Evolutionary conservation across 306 rosid species (phyloP).

Genomic region (Medicago ruthenica): DNA sequence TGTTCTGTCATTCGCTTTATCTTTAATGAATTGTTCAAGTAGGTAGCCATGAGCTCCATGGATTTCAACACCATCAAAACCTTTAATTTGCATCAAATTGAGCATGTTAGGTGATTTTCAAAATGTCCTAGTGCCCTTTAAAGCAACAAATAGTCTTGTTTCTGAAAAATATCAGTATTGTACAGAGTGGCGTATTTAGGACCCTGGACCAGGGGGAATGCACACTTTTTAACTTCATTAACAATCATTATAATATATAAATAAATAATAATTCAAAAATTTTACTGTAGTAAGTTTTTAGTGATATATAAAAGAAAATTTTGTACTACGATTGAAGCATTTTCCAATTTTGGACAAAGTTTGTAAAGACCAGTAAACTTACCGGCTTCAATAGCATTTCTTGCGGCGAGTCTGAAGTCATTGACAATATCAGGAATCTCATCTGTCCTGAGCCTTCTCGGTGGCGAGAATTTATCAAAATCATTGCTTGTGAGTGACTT

Average conservation of each 20-base stretch:
- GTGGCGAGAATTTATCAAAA: neutral
- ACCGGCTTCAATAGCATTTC: constrained; percentile 23
- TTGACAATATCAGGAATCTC: constrained; percentile 19
- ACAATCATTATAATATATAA: too few species aligned
- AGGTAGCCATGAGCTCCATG: constrained; percentile 77
- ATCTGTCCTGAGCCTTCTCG: neutral
- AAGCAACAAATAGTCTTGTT: neutral
- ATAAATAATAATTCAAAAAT: too few species aligned
- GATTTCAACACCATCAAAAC: constrained; percentile 83
- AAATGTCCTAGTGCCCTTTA: neutral
- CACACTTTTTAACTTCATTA: too few species aligned
- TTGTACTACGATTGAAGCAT: too few species aligned
- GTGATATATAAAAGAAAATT: too few species aligned
- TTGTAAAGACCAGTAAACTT: neutral
- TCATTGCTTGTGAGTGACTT: neutral
- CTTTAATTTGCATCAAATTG: constrained; percentile 36
- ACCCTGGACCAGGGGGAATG: too few species aligned
- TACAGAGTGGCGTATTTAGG: too few species aligned
- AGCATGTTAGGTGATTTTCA: neutral
- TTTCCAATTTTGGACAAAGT: neutral
- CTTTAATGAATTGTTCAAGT: constrained; percentile 69
- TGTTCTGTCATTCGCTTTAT: constrained; percentile 60
- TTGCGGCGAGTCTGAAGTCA: constrained; percentile 18
- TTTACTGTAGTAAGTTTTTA: too few species aligned
- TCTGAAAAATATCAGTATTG: neutral